Base-by-base conservation (phyloP, 2,329 filamentous ascomycete species). In the Coniella vitis region DNA sequence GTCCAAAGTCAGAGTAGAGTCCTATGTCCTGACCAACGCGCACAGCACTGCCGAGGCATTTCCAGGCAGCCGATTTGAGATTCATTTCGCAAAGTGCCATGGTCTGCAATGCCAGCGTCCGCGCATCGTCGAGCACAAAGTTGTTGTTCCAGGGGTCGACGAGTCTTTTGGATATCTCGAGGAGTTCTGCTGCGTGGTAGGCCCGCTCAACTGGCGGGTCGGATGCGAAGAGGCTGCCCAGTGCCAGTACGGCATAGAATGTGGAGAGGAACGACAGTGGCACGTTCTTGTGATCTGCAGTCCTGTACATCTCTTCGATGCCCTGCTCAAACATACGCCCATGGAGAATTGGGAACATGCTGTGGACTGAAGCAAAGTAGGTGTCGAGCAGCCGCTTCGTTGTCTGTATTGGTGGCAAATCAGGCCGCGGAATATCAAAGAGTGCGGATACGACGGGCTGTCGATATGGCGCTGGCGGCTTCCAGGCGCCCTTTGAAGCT, bases 11-110 rank as follows among this genome's bases (percentile, higher is more conserved):
- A 7, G 79, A 71, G 59, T 96, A 84, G 9, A 97, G 72, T 0
- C 87, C 87, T 39, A 96, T 74, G 56, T 93, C 87, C 62, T 97
- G 91, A 0, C 86, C 86, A 45, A 86, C 83, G 43, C 87, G 78
- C 19, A 95, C 82, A 0, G 90, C 86, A 32, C 77, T 83, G 1
- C 87, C 89, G 19, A 95, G 73, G 87, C 88, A 95, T 16, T 83
- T 83, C 81, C 87, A 95, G 12, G 88, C 88, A 1, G 87, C 83
- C 3, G 89, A 88, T 63, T 86, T 90, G 44, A 90, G 71, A 60
- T 96, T 96, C 67, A 86, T 81, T 67, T 97, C 93, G 56, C 84
- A 83, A 35, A 95, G 76, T 55, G 86, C 94, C 20, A 95, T 76
- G 52, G 86, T 84, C 39, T 86, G 76, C 16, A 97, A 73, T 20